Percentiles rank a stretch among this genome's conserved stretches.
Conservation (phyloP, 129 eudicot genomes). For the Tagetes patula region DNA sequence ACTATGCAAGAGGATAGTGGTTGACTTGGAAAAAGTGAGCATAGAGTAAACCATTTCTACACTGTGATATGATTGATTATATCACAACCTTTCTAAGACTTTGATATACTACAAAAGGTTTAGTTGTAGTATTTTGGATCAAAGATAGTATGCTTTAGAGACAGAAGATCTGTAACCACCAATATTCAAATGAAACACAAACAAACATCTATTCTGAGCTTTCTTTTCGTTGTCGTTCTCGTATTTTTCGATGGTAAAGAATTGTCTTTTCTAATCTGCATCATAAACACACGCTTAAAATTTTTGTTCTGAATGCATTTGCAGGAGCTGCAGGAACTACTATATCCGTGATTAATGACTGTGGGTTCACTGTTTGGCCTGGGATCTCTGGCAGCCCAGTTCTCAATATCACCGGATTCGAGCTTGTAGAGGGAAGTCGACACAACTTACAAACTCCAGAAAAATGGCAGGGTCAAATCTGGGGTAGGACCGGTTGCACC, state of each 20-base stretch:
- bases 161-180: background rate
- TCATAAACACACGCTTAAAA: background rate
- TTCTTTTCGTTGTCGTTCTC: constrained; percentile 5
- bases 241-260: constrained; percentile 14
- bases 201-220: background rate
- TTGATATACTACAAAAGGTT: constrained; percentile 9
- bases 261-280: background rate
- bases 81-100: background rate
- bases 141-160: background rate
- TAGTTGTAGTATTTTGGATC: background rate
- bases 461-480: constrained; percentile 45
- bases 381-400: constrained; percentile 33
- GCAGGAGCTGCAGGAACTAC: constrained; percentile 40
- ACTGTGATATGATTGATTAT: background rate
- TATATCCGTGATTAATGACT: constrained; percentile 48
- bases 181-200: constrained; percentile 2
- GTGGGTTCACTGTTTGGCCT: constrained; percentile 57
- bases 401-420: constrained; percentile 51
- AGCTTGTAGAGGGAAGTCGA: constrained; percentile 40
- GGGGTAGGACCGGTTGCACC: constrained; percentile 29
- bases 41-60: background rate
- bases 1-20: background rate
- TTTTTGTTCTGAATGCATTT: constrained; percentile 13
- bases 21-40: constrained; percentile 14
- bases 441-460: constrained; percentile 39